Base-by-base conservation (phyloP, 257 asterid species). In the Lavandula angustifolia region DNA sequence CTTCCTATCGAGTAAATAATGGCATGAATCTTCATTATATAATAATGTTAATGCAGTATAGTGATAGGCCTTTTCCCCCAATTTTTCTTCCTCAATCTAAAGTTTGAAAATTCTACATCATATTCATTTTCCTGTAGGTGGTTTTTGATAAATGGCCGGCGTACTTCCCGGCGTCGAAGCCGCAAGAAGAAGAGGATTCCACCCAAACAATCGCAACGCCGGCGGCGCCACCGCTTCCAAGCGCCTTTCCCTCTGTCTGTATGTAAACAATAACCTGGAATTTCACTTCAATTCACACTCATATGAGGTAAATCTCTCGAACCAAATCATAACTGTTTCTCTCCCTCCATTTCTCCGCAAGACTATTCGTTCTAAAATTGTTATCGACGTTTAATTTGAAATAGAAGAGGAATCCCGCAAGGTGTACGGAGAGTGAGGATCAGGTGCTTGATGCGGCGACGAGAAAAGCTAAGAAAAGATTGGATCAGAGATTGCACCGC, bases 131-230 rank as follows among this genome's bases (percentile, higher is more conserved):
- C n/a, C n/a, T 8, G 7, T 37, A 37, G 3, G 3, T 7, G 8
- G 2, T 5, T 4, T 8, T 44, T 11, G 54, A 41, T 13, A 47
- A 16, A 75, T 79, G 80, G 71, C 84, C 38, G 80, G 80, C n/a
- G 62, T 68, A 70, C 76, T 79, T 11, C 76, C 84, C 9, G 84
- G 84, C 43, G 80, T 79, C 27, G 84, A 79, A 66, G 56, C 71
- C 47, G 81, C 81, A 1, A 59, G 80, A 57, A 75, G 75, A 33
- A 72, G 84, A 51, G 72, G 78, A 51, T 41, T 64, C 34, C 76
- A 41, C 61, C 68, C 18, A 9, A 61, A 33, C 32, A 49, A 40
- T 8, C 31, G 14, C 44, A 57, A 32, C 10, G 10, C 12, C 16
- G 54, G 54, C 66, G 46, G 51, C 57, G 33, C 42, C 66, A 14